Evolutionary conservation across 495 filamentous ascomycete genomes (phyloP), one percentile per base, ranked within the genome.

Genomic region (Cladorrhinum samala): DNA sequence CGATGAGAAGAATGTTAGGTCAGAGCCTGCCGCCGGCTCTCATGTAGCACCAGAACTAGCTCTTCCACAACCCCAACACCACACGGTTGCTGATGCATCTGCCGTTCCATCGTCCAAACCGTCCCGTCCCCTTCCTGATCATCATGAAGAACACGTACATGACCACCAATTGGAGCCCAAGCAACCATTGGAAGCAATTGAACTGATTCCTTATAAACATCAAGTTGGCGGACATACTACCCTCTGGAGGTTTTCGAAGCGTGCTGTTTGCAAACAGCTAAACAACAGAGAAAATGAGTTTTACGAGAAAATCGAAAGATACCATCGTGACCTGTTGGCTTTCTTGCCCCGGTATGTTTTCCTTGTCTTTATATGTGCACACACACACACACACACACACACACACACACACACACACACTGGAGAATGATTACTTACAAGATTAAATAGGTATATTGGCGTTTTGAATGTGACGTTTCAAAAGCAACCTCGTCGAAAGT

Each of bases 261-360:
- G 90, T 56, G 93, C 93, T 49, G 92, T 98, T 16, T 97, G 94
- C 77, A 98, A 98, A 68, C 89, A 95, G 72, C 79, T 98, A 56
- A 97, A 93, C 68, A 97, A 95, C 62, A 76, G 89, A 60, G 93
- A 98, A 62, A 98, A 98, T 71, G 88, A 95, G 69, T 98, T 98
- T 63, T 98, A 98, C 66, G 93, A 98, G 68, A 93, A 84, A 49
- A 85, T 98, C 57, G 93, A 98, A 73, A 80, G 78, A 55, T 79
- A 86, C 50, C 92, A 98, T 68, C 89, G 91, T 38, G 85, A 96
- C 57, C 77, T 98, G 62, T 73, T 98, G 51, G 80, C 83, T 19
- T 98, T 97, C 69, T 72, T 98, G 51, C 93, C 93, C 40, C 92
- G 88, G 91, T 96, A 79, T 55, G 86, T 75, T 18, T 27, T 33